A percentile compares a stretch with the other conserved stretches of the same genome.
Evolutionary conservation across 2,329 filamentous ascomycete species (phyloP).

Genomic region (Xylariaceae sp.): DNA sequence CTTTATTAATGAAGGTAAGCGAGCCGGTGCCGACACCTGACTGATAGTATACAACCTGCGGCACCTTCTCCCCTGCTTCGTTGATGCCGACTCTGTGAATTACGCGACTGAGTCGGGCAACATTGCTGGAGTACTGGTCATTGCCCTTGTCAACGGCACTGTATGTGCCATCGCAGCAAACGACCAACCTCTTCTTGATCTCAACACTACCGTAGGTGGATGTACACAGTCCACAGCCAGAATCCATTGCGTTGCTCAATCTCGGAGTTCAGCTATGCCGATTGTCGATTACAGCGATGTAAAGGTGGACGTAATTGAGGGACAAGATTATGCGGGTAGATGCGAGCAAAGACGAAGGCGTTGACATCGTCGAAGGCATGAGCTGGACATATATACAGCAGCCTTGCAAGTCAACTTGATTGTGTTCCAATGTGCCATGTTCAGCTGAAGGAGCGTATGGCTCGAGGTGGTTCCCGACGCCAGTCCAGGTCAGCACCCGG

Average conservation of each 20-base stretch:
- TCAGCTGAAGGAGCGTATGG: too few species aligned
- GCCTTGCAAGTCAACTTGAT: too few species aligned
- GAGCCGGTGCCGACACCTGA: constrained; percentile 6
- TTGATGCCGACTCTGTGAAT: constrained; percentile 3
- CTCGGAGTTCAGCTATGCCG: too few species aligned
- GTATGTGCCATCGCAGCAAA: constrained; percentile 6
- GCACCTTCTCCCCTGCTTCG: background rate
- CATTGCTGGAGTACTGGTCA: constrained; percentile 3
- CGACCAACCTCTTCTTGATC: constrained; percentile 5
- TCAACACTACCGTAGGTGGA: constrained; percentile 2
- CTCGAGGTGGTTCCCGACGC: too few species aligned
- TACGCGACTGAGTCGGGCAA: constrained; percentile 2
- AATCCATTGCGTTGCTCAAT: background rate
- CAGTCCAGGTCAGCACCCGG: too few species aligned
- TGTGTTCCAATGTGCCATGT: too few species aligned
- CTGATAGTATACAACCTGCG: constrained; percentile 6
- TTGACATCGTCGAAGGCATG: too few species aligned
- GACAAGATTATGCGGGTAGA: too few species aligned
- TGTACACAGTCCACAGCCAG: background rate
- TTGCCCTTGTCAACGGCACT: background rate
- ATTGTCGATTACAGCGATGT: too few species aligned
- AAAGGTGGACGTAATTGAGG: too few species aligned
- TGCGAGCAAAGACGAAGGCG: too few species aligned
- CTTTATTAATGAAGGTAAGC: background rate
- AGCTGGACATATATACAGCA: too few species aligned